phyloP scores from a whole-genome alignment of 2,329 filamentous ascomycete genomes.

The Amesomyces nigricolor region DNA sequence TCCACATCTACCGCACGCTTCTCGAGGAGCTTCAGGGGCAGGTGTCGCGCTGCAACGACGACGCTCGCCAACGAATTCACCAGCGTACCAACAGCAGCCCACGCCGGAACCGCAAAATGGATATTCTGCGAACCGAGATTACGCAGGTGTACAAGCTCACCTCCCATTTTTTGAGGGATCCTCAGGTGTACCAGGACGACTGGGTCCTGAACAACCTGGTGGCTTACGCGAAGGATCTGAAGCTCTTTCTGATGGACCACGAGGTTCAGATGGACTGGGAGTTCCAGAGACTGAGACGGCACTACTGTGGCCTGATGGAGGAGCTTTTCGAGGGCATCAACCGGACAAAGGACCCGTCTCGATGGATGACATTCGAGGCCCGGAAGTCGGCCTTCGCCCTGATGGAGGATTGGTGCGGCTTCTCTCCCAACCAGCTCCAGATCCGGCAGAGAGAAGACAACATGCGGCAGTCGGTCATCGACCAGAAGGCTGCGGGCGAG shows the following conservation, averaged over 20 bases:
- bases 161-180: conserved; percentile 75
- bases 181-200: conserved; percentile 76
- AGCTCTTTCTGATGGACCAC: conserved; percentile 89
- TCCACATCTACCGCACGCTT: conserved; percentile 84
- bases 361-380: conserved; percentile 97
- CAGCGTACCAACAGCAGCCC: conserved; percentile 80
- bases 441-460: conserved; percentile 77
- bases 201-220: conserved; percentile 88
- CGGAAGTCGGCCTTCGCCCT: conserved; percentile 90
- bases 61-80: conserved; percentile 80
- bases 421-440: conserved; percentile 82
- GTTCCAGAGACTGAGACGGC: conserved; percentile 82
- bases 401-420: conserved; percentile 99
- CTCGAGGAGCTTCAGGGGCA: conserved; percentile 86
- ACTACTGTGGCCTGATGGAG: conserved; percentile 92
- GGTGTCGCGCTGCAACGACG: conserved; percentile 79
- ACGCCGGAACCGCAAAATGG: conserved; percentile 74
- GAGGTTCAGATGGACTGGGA: conserved; percentile 94
- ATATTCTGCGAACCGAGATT: conserved; percentile 84
- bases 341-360: conserved; percentile 72
- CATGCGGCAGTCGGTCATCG: conserved; percentile 78
- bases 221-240: conserved; percentile 83
- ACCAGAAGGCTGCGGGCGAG: conserved; percentile 70
- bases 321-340: conserved; percentile 90
- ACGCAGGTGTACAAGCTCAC: conserved; percentile 95